A percentile compares a stretch with the other conserved stretches of the same genome.
These are phyloP conservation scores for Aspergillus pseudotamarii DNA, from an alignment of 2,329 filamentous ascomycete genomes.

Conservation along the genomic window DNA sequence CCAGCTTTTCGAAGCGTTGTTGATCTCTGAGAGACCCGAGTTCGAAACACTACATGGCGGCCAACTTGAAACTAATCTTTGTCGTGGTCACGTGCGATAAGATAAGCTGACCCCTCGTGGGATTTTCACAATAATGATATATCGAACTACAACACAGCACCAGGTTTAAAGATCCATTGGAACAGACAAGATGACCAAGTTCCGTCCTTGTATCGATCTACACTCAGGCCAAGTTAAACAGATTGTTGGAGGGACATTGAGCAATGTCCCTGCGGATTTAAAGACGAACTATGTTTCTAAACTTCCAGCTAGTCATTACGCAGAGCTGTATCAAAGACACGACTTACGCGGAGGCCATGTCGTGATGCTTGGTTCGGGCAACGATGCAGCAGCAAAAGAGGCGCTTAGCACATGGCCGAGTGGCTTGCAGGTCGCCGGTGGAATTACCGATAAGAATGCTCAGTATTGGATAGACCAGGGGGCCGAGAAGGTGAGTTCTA, in stretches of 20 bases:
- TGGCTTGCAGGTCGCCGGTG: conserved; percentile 88
- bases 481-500: conserved; percentile 75
- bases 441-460: conserved; percentile 85
- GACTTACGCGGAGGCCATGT: conserved; percentile 81
- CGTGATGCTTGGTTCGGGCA: conserved; percentile 92
- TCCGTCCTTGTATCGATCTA: conserved; percentile 94
- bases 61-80: conserved; percentile 12
- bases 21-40: background rate
- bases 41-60: background rate
- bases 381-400: conserved; percentile 76
- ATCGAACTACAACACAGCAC: conserved; percentile 15
- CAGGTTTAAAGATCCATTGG: conserved; percentile 10
- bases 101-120: conserved; percentile 28
- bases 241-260: conserved; percentile 93
- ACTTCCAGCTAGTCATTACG: conserved; percentile 79
- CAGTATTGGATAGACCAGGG: conserved; percentile 82
- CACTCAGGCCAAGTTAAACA: conserved; percentile 98
- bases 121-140: conserved; percentile 19
- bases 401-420: conserved; percentile 77
- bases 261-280: conserved; percentile 65
- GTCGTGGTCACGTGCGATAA: conserved; percentile 44
- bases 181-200: conserved; percentile 73
- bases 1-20: background rate
- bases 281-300: conserved; percentile 92
- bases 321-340: conserved; percentile 76